phyloP scores from a whole-genome alignment of 148 eudicot genomes.

The Beta vulgaris region DNA sequence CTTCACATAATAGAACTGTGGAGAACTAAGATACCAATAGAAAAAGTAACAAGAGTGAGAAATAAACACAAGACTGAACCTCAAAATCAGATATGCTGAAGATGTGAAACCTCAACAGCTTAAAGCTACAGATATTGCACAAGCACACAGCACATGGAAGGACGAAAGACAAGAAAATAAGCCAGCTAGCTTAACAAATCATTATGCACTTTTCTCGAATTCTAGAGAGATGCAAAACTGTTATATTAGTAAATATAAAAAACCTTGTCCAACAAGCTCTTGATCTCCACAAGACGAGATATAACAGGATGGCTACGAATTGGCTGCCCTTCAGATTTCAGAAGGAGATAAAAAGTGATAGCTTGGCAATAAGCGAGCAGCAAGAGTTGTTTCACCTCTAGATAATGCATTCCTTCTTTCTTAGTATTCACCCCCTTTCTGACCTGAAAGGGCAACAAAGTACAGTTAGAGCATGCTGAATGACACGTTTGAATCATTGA shows the following conservation, averaged over 20 bases:
- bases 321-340: conserved; percentile 87
- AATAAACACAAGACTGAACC: neutral
- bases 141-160: neutral
- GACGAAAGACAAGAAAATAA: neutral
- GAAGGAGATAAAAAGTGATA: conserved; percentile 90
- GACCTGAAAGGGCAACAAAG: conserved; percentile 45
- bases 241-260: neutral
- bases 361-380: conserved; percentile 83
- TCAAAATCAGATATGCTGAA: no score
- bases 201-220: neutral
- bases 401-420: conserved; percentile 66
- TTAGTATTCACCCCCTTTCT: conserved; percentile 35
- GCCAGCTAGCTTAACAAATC: conserved; percentile 1
- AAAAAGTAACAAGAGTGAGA: neutral
- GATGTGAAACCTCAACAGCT: neutral
- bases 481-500: neutral
- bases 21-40: neutral
- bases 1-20: neutral
- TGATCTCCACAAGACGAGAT: conserved; percentile 83
- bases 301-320: conserved; percentile 96
- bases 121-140: neutral
- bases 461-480: neutral
- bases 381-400: conserved; percentile 75
- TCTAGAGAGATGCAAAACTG: neutral
- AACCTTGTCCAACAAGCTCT: conserved; percentile 76